Evolutionary conservation across 2,329 filamentous ascomycete species (phyloP), one percentile per base, ranked within the genome.

Genomic region (Microsporum ferrugineum): DNA sequence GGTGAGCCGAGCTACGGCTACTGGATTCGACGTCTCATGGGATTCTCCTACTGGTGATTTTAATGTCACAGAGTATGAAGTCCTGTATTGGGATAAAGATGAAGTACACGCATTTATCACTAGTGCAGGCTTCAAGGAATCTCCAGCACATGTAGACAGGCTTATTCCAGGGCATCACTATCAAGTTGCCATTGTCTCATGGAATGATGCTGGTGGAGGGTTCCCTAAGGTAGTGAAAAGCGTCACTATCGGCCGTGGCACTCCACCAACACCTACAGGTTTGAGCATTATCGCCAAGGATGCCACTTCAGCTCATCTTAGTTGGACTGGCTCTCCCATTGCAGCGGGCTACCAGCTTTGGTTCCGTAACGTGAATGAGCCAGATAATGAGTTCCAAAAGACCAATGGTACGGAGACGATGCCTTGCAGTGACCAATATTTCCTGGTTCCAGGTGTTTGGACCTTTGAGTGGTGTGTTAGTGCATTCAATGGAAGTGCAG

Each of bases 381-480:
- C 31, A 3, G 51, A 29, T 7, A 55, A n/a, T 7, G 31, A 23
- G 51, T 12, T 55, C n/a, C 33, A n/a, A 5, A 36, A 10, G 51
- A 12, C 36, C 51, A 34, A 53, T 31, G 51, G 51, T 3, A 36
- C 31, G 0, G 51, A 55, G 31, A 55, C 14, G 4, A 55, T 5
- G 12, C 33, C 31, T 10, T 55, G 4, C 31, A 55, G 51, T 36
- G 31, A 36, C 29, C 51, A 55, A 5, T 36, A 55, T 55, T 55
- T 55, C n/a, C 51, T 55, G 10, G 23, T 36, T n/a, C 51, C 51
- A 7, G 51, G 51, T 27, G 51, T 55, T 29, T 55, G 51, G 51
- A 55, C 38, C 31, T 55, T 34, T 55, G 51, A 55, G 51, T 55
- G 51, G 51, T 55, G 51, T 55, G 23, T 55, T 31, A 55, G 51